Percentiles rank a stretch among this genome's conserved stretches.
These are phyloP conservation scores for Pyrrhoderma noxium DNA, from an alignment of 1,284 basidiomycete genomes.

Conservation along the genomic window DNA sequence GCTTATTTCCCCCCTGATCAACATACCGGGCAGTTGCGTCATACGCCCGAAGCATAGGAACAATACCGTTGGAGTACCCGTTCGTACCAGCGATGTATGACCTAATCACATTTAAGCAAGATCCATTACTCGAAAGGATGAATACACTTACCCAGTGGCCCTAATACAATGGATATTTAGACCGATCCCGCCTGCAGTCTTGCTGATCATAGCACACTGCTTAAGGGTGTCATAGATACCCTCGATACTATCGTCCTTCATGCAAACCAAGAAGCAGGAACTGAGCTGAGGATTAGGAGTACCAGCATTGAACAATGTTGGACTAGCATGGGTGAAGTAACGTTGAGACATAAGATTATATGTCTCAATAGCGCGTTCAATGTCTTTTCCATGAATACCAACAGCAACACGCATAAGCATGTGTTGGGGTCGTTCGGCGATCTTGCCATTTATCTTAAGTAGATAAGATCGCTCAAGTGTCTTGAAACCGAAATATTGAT, in stretches of 20 bases:
- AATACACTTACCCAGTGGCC: conserved; percentile 71
- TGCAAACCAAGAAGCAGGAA: conserved; percentile 96
- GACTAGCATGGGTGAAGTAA: conserved; percentile 97
- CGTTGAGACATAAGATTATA: conserved; percentile 95
- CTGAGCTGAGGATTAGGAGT: conserved; percentile 94
- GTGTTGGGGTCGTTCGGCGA: conserved; percentile 97
- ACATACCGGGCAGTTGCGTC: conserved; percentile 99
- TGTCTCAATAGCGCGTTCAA: conserved; percentile 88
- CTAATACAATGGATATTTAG: conserved; percentile 96
- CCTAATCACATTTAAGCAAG: conserved; percentile 30
- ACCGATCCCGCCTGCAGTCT: conserved; percentile 98
- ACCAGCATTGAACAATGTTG: conserved; percentile 98
- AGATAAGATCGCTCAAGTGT: conserved; percentile 98
- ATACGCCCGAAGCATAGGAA: conserved; percentile 98
- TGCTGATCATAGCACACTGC: conserved; percentile 98
- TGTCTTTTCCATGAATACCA: conserved; percentile 89
- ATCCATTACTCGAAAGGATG: conserved; percentile 27
- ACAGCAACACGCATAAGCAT: conserved; percentile 99
- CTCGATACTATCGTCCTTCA: conserved; percentile 99
- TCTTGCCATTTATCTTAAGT: conserved; percentile 88
- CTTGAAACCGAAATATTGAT: conserved; percentile 99
- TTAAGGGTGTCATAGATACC: conserved; percentile 99
- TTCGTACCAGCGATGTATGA: conserved; percentile 93
- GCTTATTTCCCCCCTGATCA: conserved; percentile 99
- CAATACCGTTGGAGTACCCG: conserved; percentile 97